Evolutionary conservation across 176 grass and related monocot species (phyloP).

Genomic region (Cocos nucifera): DNA sequence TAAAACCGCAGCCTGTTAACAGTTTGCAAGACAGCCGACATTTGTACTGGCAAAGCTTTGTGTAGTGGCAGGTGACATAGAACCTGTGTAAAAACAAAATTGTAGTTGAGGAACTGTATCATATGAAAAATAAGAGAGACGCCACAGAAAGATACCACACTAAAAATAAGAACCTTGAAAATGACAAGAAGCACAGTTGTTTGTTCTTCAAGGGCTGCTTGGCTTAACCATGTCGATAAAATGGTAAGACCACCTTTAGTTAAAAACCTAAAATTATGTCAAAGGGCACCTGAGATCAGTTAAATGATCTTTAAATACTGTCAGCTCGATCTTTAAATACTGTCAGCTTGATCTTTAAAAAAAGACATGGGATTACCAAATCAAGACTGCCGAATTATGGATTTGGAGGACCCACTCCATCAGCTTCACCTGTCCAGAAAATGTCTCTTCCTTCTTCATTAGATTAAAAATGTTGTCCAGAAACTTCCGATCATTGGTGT

Average conservation of each 20-base stretch:
- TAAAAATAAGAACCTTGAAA: constrained; percentile 62
- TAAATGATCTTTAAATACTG: constrained; percentile 8
- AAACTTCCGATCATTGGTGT: constrained; percentile 76
- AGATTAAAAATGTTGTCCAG: constrained; percentile 74
- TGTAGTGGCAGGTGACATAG: constrained; percentile 78
- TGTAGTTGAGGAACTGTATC: background rate
- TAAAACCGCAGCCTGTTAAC: constrained; percentile 96
- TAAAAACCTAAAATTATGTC: constrained; percentile 54
- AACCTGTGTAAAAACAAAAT: constrained; percentile 36
- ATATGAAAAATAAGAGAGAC: too few species aligned
- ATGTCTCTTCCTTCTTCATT: constrained; percentile 76
- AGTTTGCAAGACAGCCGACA: constrained; percentile 70
- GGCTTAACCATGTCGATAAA: constrained; percentile 68
- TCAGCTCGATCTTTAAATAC: constrained; percentile 8
- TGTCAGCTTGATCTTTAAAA: constrained; percentile 6
- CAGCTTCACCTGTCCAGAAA: constrained; percentile 81
- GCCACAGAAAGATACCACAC: constrained; percentile 11
- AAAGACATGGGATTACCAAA: constrained; percentile 40
- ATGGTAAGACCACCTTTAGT: constrained; percentile 74
- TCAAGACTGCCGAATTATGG: constrained; percentile 64
- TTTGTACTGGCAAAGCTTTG: constrained; percentile 70
- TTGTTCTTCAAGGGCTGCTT: constrained; percentile 84
- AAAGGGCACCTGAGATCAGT: constrained; percentile 2
- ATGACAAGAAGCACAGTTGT: constrained; percentile 74
- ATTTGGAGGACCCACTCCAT: constrained; percentile 89